Base-by-base conservation (phyloP, 257 asterid species). In the Fraxinus quadrangulata region DNA sequence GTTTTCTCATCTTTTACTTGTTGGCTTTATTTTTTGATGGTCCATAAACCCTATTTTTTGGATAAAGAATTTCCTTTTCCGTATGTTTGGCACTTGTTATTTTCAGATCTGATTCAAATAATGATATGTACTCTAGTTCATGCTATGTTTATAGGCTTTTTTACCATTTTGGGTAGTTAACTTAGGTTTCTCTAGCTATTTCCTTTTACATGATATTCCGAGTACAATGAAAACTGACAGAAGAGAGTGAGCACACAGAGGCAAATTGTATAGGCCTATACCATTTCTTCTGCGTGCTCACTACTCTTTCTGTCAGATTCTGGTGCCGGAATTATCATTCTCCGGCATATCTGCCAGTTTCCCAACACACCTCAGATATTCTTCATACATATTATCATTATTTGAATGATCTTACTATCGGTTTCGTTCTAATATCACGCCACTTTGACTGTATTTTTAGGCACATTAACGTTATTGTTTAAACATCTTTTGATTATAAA, bases 211-310 rank as follows among this genome's bases (percentile, higher is more conserved):
- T 61, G 11, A 61, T 23, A 61, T 23, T 61, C 31, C 24, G 30
- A 24, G 31, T 61, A 61, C 31, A 61, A 63, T 24, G 69, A 63
- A 59, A 63, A 26, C 69, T 63, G 69, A 63, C 69, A 63, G 69
- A 63, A 63, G 69, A 63, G 69, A 63, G 69, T 63, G 69, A 63
- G 69, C 69, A 63, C 69, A 63, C 34, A 63, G 69, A 63, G 69
- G 69, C 69, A 63, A 31, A 24, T 24, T 63, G 69, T 63, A 63
- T 63, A 26, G 17, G 69, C 12, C 5, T 63, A 63, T 63, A 63
- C 34, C 16, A 26, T 63, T 63, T 63, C 69, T 26, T 63, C 28
- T 63, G 69, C 30, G 69, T 63, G 69, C 69, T 63, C 69, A 63
- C 7, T 26, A 24, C 69, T 63, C 69, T 26, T 63, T 26, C 69